Evolutionary conservation across 2,329 filamentous ascomycete species (phyloP).

Genomic region (Aspergillus ochraceus): DNA sequence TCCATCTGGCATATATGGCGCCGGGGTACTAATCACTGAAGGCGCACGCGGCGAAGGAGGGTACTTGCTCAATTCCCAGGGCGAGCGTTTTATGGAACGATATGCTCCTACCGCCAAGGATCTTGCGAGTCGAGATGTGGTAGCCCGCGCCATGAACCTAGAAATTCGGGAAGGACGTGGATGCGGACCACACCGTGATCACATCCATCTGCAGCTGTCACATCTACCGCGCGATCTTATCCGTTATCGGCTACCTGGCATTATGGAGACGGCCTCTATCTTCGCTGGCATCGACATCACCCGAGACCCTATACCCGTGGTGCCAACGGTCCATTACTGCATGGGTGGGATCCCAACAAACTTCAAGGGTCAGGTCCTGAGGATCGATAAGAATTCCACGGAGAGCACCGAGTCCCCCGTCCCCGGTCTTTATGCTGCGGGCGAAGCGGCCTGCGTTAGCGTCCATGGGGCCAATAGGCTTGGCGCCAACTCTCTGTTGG

Average conservation of each 20-base stretch:
- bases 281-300: slow-evolving; percentile 3
- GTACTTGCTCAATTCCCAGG: not conserved
- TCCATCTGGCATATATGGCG: slow-evolving; percentile 2
- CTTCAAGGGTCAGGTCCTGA: slow-evolving; percentile 2
- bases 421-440: slow-evolving; percentile 1
- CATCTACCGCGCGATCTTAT: slow-evolving; percentile 5
- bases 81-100: slow-evolving; percentile 5
- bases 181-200: not conserved
- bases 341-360: slow-evolving; percentile 4
- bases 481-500: slow-evolving; percentile 1
- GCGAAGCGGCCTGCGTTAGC: slow-evolving; percentile 1
- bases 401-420: not conserved
- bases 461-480: slow-evolving; percentile 3
- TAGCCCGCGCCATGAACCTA: slow-evolving; percentile 2
- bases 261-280: slow-evolving; percentile 1
- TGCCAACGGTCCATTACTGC: slow-evolving; percentile 4
- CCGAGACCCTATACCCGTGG: not conserved
- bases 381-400: not conserved
- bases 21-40: slow-evolving; percentile 2
- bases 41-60: slow-evolving; percentile 2
- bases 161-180: slow-evolving; percentile 2
- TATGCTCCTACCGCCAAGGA: slow-evolving; percentile 3
- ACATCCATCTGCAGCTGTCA: slow-evolving; percentile 3
- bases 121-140: slow-evolving; percentile 2
- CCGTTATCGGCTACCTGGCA: not conserved